These are phyloP conservation scores for Aspergillus sergii DNA, from an alignment of 2,329 filamentous ascomycete species.

Conservation along the genomic window DNA sequence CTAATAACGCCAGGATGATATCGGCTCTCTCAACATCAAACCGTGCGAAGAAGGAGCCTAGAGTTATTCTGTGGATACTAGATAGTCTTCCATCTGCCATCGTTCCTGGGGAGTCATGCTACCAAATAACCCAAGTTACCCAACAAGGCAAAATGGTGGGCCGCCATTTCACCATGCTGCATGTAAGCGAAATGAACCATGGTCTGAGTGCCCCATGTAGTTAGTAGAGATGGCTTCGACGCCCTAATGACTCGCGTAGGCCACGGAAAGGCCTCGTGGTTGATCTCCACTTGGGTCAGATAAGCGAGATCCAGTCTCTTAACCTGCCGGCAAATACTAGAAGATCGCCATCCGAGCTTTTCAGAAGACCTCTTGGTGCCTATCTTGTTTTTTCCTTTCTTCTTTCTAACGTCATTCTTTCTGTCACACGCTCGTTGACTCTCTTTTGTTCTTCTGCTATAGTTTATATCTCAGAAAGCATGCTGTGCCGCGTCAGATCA, in stretches of 20 bases:
- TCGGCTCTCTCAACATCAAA: background rate
- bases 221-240: no score
- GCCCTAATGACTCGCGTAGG: background rate
- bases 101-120: background rate
- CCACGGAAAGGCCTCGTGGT: background rate
- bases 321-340: background rate
- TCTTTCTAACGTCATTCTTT: background rate
- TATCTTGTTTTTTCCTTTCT: background rate
- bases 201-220: no score
- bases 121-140: background rate
- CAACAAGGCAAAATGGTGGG: no score
- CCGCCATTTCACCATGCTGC: no score
- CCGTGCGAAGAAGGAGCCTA: background rate
- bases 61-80: background rate
- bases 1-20: background rate
- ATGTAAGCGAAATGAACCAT: background rate
- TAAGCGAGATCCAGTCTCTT: background rate
- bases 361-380: no score
- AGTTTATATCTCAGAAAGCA: background rate
- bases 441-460: background rate
- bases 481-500: background rate
- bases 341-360: background rate
- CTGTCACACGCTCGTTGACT: background rate
- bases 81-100: background rate
- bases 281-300: background rate